Base-by-base conservation (phyloP, 169 alveolate genomes). In the Perkinsus marinus region DNA sequence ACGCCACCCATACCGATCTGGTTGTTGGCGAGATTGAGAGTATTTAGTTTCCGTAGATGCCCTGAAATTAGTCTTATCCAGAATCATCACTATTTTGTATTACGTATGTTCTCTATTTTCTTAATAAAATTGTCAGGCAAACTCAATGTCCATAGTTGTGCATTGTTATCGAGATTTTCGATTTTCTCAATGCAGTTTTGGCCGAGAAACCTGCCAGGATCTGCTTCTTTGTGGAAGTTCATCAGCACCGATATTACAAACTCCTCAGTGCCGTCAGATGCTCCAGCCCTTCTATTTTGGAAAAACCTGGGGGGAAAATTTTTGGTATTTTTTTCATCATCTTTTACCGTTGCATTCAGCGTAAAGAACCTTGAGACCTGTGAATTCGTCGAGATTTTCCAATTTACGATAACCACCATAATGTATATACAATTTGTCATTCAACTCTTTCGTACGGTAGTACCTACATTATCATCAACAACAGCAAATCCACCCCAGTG, bases 361-460 rank as follows among this genome's bases (percentile, higher is more conserved):
- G 92, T 97, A 97, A 17, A 97, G 92, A 39, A 96, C 97, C 93
- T 96, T 95, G 38, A 97, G 94, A 41, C 97, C 98, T 43, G 96
- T 94, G 91, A 97, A 97, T 19, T 95, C 95, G 41, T 96, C 97
- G 39, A 97, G 92, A 92, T 95, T 96, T 92, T 96, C 97, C 13
- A 97, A 94, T 91, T 94, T 94, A 16, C 92, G 90, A 92, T 96
- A 97, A 43, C 98, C 97, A 89, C 95, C 95, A 93, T 95, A 96
- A 94, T 97, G 98, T 3, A 97, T 93, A 92, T 96, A 97, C 89
- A 97, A 95, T 92, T 95, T 95, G 91, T 96, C 98, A 92, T 97
- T 97, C 47, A 97, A 94, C 89, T 96, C 96, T 68, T 96, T 95
- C 0, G 98, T 96, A 57, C 96, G 89, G 93, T 97, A 97, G 94